A percentile compares a stretch with the other conserved stretches of the same genome.
These are phyloP conservation scores for Zymoseptoria passerinii DNA, from an alignment of 2,329 filamentous ascomycete species.

Conservation along the genomic window DNA sequence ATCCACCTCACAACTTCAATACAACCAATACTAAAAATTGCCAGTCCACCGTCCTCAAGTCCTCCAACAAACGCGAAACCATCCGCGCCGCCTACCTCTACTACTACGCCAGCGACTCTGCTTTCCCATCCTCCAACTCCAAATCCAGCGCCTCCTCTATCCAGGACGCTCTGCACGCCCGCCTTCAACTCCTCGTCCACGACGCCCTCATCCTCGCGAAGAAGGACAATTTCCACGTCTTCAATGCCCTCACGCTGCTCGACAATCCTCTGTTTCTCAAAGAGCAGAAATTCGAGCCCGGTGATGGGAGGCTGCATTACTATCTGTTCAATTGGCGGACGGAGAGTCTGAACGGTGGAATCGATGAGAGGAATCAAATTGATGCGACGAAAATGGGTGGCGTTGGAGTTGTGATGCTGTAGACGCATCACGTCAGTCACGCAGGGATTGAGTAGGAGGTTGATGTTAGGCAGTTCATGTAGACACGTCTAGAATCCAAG, in stretches of 20 bases:
- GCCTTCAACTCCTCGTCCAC: slow-evolving; percentile 70
- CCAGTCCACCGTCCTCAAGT: slow-evolving; percentile 73
- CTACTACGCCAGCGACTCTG: slow-evolving; percentile 86
- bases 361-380: slow-evolving; percentile 67
- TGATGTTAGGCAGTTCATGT: background rate
- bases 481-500: background rate
- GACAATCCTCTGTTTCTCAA: slow-evolving; percentile 92
- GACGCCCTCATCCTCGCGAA: slow-evolving; percentile 87
- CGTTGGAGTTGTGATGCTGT: slow-evolving; percentile 80
- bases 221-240: slow-evolving; percentile 78
- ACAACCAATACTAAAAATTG: slow-evolving; percentile 6
- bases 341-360: slow-evolving; percentile 73
- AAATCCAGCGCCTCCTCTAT: slow-evolving; percentile 42
- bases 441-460: background rate
- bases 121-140: slow-evolving; percentile 42
- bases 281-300: slow-evolving; percentile 87
- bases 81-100: slow-evolving; percentile 91
- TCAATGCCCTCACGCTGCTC: slow-evolving; percentile 88
- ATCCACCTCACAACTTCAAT: background rate
- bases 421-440: slow-evolving; percentile 13
- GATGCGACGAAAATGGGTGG: slow-evolving; percentile 75
- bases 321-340: slow-evolving; percentile 97
- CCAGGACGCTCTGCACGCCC: slow-evolving; percentile 58
- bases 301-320: slow-evolving; percentile 91
- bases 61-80: slow-evolving; percentile 57